phyloP scores from a whole-genome alignment of 2,329 filamentous ascomycete genomes.

The Fusarium penzigii region DNA sequence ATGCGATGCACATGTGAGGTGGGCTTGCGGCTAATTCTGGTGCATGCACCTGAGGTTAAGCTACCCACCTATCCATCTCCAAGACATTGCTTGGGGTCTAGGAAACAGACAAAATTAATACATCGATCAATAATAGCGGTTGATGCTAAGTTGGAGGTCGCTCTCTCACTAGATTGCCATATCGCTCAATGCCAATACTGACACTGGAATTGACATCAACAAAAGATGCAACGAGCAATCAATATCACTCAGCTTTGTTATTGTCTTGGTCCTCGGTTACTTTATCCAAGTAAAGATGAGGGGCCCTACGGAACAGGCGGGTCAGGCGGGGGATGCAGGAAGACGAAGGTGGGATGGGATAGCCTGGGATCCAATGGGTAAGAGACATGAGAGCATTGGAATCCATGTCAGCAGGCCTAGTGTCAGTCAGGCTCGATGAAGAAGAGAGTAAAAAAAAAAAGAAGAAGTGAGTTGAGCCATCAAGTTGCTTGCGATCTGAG shows the following conservation, averaged over 20 bases:
- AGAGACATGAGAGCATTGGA: neutral
- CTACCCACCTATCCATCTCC: neutral
- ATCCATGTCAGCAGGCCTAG: neutral
- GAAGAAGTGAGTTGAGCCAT: too few species aligned
- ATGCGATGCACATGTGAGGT: slow-evolving; percentile 8
- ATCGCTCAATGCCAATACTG: too few species aligned
- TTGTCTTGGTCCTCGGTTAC: neutral
- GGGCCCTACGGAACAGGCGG: neutral
- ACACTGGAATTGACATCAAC: neutral
- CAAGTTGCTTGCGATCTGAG: too few species aligned
- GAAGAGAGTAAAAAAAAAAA: neutral
- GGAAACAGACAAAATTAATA: neutral
- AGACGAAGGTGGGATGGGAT: too few species aligned
- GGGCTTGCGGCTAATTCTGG: slow-evolving; percentile 1
- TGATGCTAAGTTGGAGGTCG: neutral
- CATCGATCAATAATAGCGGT: neutral
- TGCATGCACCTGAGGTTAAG: neutral
- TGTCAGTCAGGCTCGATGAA: neutral
- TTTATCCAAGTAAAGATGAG: neutral
- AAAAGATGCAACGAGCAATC: neutral
- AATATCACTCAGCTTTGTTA: neutral
- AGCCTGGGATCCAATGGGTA: too few species aligned
- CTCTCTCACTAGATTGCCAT: too few species aligned
- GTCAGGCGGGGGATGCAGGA: neutral
- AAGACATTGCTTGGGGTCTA: too few species aligned